phyloP scores from a whole-genome alignment of 2,329 filamentous ascomycete genomes.

The Claviceps purpurea region DNA sequence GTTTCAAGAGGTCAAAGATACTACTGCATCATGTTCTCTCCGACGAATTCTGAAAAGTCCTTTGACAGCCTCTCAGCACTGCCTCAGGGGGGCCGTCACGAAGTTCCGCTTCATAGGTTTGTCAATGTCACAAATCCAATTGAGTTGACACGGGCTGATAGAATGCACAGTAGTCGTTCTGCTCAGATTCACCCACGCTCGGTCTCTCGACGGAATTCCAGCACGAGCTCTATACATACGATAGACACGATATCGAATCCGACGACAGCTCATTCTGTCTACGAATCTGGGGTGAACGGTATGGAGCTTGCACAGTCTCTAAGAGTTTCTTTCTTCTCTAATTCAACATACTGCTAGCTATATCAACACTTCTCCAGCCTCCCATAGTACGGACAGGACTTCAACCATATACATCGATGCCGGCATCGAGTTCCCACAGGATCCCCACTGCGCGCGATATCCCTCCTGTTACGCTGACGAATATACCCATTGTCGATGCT shows the following conservation, averaged over 20 bases:
- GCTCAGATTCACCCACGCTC: constrained; percentile 33
- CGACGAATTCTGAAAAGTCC: constrained; percentile 46
- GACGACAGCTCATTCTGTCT: constrained; percentile 42
- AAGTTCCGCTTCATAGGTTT: constrained; percentile 48
- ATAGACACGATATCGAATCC: constrained; percentile 55
- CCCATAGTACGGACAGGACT: constrained; percentile 83
- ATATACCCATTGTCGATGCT: constrained; percentile 68
- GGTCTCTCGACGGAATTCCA: constrained; percentile 58
- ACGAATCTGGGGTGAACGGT: constrained; percentile 79
- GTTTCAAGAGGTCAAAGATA: neutral
- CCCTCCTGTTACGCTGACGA: constrained; percentile 80
- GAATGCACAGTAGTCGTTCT: constrained; percentile 24
- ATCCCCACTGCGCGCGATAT: constrained; percentile 82
- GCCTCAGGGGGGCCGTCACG: constrained; percentile 34
- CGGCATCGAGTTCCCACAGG: constrained; percentile 59
- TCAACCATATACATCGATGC: constrained; percentile 61
- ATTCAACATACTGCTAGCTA: constrained; percentile 39
- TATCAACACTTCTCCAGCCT: constrained; percentile 83
- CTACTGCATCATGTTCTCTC: constrained; percentile 42
- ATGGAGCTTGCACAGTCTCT: constrained; percentile 3
- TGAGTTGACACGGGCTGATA: constrained; percentile 9
- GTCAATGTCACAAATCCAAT: constrained; percentile 5
- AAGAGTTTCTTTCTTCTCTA: neutral
- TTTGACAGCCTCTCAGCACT: constrained; percentile 49
- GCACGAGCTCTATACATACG: constrained; percentile 76